These are phyloP conservation scores for Phaeosphaeriaceae sp. DNA, from an alignment of 2,329 filamentous ascomycete species.

Conservation along the genomic window DNA sequence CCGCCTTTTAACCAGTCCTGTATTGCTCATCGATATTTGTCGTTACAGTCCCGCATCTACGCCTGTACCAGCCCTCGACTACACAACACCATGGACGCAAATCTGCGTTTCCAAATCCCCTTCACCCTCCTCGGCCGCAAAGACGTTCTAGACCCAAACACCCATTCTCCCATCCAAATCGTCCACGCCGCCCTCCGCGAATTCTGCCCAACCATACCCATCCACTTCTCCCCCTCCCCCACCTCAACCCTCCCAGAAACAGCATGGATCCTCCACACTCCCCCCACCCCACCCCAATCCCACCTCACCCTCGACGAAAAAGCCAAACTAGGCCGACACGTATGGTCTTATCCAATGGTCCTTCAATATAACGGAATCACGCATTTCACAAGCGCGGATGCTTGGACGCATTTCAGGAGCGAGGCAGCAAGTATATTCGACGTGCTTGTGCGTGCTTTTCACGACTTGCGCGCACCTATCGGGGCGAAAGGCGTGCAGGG, in stretches of 20 bases:
- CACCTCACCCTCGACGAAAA: constrained; percentile 2
- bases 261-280: constrained; percentile 7
- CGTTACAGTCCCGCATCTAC: too few species aligned
- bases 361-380: constrained; percentile 1
- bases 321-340: neutral
- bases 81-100: neutral
- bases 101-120: constrained; percentile 9
- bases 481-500: neutral
- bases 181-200: neutral
- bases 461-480: neutral
- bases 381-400: neutral
- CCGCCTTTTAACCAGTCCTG: too few species aligned
- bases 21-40: too few species aligned
- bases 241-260: neutral
- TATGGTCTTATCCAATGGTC: constrained; percentile 4
- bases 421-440: neutral
- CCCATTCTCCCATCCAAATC: neutral
- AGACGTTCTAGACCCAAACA: neutral
- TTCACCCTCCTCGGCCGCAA: constrained; percentile 13
- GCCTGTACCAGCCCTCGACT: too few species aligned
- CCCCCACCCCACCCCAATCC: constrained; percentile 1
- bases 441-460: neutral
- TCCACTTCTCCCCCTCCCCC: neutral
- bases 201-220: neutral
- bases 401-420: neutral